Conservation (phyloP, 495 filamentous ascomycete species). For the Aspergillus taichungensis region DNA sequence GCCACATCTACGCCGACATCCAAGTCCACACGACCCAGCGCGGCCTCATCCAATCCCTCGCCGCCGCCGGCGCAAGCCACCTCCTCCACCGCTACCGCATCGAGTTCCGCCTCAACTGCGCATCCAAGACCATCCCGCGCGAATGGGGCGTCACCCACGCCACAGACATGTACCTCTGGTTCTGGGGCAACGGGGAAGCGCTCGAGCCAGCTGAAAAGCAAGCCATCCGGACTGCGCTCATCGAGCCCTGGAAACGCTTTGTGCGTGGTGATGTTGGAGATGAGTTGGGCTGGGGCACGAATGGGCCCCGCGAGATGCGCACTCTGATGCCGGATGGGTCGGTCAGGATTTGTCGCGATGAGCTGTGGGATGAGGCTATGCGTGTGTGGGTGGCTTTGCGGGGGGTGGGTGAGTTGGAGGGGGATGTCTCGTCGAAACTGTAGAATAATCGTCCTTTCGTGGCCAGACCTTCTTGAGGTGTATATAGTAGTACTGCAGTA, state of each 20-base stretch:
- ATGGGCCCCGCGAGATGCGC: conserved; percentile 23
- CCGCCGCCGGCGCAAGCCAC: conserved; percentile 14
- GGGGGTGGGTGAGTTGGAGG: conserved; percentile 10
- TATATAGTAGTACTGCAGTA: background rate
- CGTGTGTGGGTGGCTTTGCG: conserved; percentile 35
- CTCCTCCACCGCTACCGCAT: conserved; percentile 40
- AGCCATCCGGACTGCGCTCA: conserved; percentile 25
- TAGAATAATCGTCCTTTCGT: background rate
- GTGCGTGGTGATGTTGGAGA: conserved; percentile 25
- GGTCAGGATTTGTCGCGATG: conserved; percentile 38
- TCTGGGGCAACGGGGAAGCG: conserved; percentile 42
- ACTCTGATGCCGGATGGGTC: conserved; percentile 34
- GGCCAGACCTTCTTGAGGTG: background rate
- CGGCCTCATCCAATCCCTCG: conserved; percentile 28
- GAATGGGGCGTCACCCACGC: conserved; percentile 51
- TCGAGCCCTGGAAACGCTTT: conserved; percentile 37
- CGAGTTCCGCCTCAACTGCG: conserved; percentile 39
- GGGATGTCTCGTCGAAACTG: conserved; percentile 1
- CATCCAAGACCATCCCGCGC: conserved; percentile 27
- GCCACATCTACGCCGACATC: conserved; percentile 48
- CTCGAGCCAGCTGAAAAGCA: conserved; percentile 35
- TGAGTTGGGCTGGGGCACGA: conserved; percentile 23
- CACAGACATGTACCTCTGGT: conserved; percentile 49
- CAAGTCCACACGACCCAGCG: conserved; percentile 44
- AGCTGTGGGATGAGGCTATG: conserved; percentile 36